Percentiles rank a stretch among this genome's conserved stretches.
Evolutionary conservation across 345 rosid species (phyloP).

Genomic region (Gynandropsis gynandra): DNA sequence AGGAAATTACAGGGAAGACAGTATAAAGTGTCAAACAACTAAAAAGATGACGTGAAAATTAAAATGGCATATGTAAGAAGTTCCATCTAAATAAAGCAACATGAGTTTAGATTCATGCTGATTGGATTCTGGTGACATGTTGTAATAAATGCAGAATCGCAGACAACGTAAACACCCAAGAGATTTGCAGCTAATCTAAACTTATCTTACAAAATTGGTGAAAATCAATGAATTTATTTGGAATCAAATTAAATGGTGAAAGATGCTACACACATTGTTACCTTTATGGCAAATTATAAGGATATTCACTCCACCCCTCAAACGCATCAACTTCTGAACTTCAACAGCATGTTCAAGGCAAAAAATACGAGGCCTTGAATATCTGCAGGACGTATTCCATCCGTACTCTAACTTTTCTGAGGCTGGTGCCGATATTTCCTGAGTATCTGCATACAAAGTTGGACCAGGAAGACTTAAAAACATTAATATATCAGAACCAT

Average conservation of each 20-base stretch:
- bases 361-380: slow-evolving; percentile 77
- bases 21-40: not conserved
- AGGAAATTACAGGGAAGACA: slow-evolving; percentile 6
- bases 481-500: slow-evolving; percentile 9
- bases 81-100: no score
- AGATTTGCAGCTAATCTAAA: not conserved
- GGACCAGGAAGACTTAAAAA: slow-evolving; percentile 8
- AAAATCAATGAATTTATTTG: not conserved
- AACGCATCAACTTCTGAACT: slow-evolving; percentile 56
- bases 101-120: no score
- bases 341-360: slow-evolving; percentile 90
- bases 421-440: slow-evolving; percentile 25
- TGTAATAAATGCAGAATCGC: no score
- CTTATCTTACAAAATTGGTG: not conserved
- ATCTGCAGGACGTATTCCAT: slow-evolving; percentile 51
- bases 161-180: slow-evolving; percentile 8
- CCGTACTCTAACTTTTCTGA: slow-evolving; percentile 21
- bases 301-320: slow-evolving; percentile 76
- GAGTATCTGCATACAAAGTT: slow-evolving; percentile 25
- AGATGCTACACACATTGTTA: slow-evolving; percentile 20
- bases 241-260: slow-evolving; percentile 3
- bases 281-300: slow-evolving; percentile 96
- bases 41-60: no score
- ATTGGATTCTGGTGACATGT: no score
- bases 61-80: no score